Evolutionary conservation across 1,139 yeast genomes (phyloP), one percentile per base, ranked within the genome.

Genomic region (Candida sanyaensis): DNA sequence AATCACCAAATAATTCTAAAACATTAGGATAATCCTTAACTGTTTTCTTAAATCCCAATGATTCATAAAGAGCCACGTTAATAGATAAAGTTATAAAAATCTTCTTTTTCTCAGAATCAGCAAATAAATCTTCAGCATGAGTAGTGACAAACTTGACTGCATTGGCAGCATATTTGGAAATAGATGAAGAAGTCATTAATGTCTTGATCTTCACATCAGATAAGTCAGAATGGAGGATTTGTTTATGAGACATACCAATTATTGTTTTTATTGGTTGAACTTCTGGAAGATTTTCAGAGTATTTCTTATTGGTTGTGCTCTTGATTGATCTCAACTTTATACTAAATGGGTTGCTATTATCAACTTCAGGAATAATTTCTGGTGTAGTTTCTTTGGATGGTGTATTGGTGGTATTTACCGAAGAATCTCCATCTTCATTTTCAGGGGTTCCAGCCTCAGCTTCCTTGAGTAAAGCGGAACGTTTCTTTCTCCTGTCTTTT

Each of bases 151-250:
- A 73, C 10, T 59, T 56, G 41, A 69, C 58, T 17, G 62, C 64
- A 37, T 67, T 63, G 6, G 62, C 56, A 29, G 71, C 66, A 50
- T 64, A 65, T 50, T 69, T 69, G n/a, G 71, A 65, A 40, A 64
- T 61, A 31, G 63, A 60, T 7, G 71, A 61, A 40, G 71, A 63
- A 9, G 68, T 60, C 26, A 68, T 59, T 37, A 75, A 68, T 29
- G 73, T 69, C 50, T 73, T 75, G 44, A 73, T 56, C 53, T 73
- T 73, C 40, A 75, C 77, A 58, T 75, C 79, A 6, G 66, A 59
- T 27, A 61, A 53, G 29, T 64, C 68, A 34, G 71, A 62, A 37
- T 62, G 63, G 47, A 68, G 59, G 26, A 74, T 69, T 49, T 74
- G 78, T 43, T 63, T 59, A 50, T 70, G 71, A 2, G 71, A 64